Evolutionary conservation across 768 basidiomycete genomes (phyloP), one percentile per base, ranked within the genome.

Genomic region (Suillus discolor): DNA sequence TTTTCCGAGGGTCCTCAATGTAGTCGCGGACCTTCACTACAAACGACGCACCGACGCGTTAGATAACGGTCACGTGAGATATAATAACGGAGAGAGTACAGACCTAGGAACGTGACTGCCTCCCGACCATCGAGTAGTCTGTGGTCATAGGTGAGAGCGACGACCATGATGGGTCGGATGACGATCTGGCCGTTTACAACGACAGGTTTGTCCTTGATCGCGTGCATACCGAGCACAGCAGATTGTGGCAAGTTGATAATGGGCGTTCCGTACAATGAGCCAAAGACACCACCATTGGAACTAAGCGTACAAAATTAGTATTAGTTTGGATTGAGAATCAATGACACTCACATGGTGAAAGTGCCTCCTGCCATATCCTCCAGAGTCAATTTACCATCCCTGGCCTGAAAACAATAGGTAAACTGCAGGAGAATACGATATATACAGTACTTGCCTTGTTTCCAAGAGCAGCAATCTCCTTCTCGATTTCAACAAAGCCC

Each of bases 201-300:
- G 25, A 93, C 94, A 12, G 93, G 87, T 67, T 85, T 87, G 70
- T 97, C 96, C 76, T 95, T 96, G 83, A 97, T 96, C 25, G 93
- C 74, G 79, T 99, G 97, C 94, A 99, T 98, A 66, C 93, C 96
- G 63, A 99, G 87, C 7, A 98, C 95, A 61, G 96, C 97, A 36
- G 95, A 80, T 76, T 98, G 97, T 6, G 96, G 97, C 51, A 96
- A 82, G 83, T 98, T 99, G 81, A 99, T 97, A 75, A 99, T 99
- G 44, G 97, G 97, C 23, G 97, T 99, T 47, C 97, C 97, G 73
- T 91, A 97, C 61, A 99, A 82, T 57, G 94, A 97, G 51, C 97
- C 97, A 73, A 99, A 99, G 75, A 99, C 97, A 71, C 97, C 97
- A 57, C 97, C 97, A 74, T 99, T 99, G 47, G 97, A 99, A 78